A percentile compares a stretch with the other conserved stretches of the same genome.
These are phyloP conservation scores for Remersonia thermophila DNA, from an alignment of 2,329 filamentous ascomycete species.

Conservation along the genomic window DNA sequence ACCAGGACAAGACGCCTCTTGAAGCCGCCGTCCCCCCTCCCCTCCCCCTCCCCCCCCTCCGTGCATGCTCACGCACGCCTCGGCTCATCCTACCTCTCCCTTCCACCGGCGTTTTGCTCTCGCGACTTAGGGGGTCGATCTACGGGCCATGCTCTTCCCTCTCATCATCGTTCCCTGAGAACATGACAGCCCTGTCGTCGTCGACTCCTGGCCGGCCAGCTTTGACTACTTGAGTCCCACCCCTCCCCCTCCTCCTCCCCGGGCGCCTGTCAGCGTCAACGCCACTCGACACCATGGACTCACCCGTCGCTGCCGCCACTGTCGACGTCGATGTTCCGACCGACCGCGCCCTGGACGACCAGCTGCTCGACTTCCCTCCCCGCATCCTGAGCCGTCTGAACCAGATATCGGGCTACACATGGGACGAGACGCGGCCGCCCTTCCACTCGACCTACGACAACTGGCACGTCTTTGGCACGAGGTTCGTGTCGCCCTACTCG, in stretches of 20 bases:
- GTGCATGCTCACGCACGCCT: too few relatives aligned
- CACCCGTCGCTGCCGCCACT: slow-evolving; percentile 38
- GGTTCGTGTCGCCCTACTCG: slow-evolving; percentile 39
- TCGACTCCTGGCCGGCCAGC: slow-evolving; percentile 11
- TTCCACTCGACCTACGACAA: slow-evolving; percentile 70
- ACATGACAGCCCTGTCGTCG: slow-evolving; percentile 14
- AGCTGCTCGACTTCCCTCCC: slow-evolving; percentile 48
- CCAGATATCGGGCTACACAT: slow-evolving; percentile 62
- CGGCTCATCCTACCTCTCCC: too few relatives aligned
- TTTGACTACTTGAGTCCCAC: slow-evolving; percentile 15
- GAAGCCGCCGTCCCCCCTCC: too few relatives aligned
- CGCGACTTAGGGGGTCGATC: too few relatives aligned
- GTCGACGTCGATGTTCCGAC: slow-evolving; percentile 4
- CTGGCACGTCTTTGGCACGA: slow-evolving; percentile 63
- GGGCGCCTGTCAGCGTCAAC: slow-evolving; percentile 4
- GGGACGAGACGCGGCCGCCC: slow-evolving; percentile 53
- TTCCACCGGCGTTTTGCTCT: too few relatives aligned
- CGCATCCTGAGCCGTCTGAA: slow-evolving; percentile 61
- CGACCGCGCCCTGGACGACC: slow-evolving; percentile 32
- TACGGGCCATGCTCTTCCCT: slow-evolving; percentile 7
- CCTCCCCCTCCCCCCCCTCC: slow-evolving; percentile 2
- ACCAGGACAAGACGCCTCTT: too few relatives aligned
- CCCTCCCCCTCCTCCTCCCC: too few relatives aligned
- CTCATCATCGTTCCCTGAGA: slow-evolving; percentile 2
- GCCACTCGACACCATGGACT: slow-evolving; percentile 36